Percentiles rank a stretch among this genome's conserved stretches.
Conservation (phyloP, 352 stramenopile genomes). For the Albugo candida region DNA sequence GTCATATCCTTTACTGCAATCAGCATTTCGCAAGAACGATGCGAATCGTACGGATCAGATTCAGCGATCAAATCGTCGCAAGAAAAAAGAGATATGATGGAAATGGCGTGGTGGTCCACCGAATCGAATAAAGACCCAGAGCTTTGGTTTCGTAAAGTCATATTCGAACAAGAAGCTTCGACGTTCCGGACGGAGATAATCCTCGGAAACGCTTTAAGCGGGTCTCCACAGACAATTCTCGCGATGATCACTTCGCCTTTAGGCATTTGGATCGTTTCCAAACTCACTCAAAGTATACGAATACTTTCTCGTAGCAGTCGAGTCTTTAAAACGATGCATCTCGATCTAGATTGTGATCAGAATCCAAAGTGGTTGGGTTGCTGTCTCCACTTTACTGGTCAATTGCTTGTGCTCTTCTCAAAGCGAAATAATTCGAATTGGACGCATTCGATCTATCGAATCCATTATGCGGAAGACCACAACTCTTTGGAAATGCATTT, state of each 20-base stretch:
- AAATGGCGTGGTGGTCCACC: slow-evolving; percentile 62
- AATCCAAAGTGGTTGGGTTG: slow-evolving; percentile 14
- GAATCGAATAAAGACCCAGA: slow-evolving; percentile 37
- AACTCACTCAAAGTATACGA: slow-evolving; percentile 7
- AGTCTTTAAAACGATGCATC: slow-evolving; percentile 20
- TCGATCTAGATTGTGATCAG: slow-evolving; percentile 4
- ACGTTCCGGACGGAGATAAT: slow-evolving; percentile 62
- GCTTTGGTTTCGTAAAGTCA: slow-evolving; percentile 43
- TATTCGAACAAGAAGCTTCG: slow-evolving; percentile 42
- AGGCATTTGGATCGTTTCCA: slow-evolving; percentile 54
- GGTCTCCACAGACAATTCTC: slow-evolving; percentile 16
- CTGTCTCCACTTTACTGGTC: slow-evolving; percentile 55
- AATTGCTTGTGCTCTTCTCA: slow-evolving; percentile 32
- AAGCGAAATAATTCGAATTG: slow-evolving; percentile 4
- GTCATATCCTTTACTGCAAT: slow-evolving; percentile 29
- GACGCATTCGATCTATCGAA: slow-evolving; percentile 3
- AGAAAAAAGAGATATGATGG: slow-evolving; percentile 9
- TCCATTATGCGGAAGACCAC: slow-evolving; percentile 21
- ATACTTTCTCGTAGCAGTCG: slow-evolving; percentile 38
- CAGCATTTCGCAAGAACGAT: slow-evolving; percentile 10
- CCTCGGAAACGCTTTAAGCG: slow-evolving; percentile 36
- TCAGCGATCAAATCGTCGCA: slow-evolving; percentile 13
- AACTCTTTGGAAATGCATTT: neutral
- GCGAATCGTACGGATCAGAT: neutral
- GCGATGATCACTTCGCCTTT: slow-evolving; percentile 30